Evolutionary conservation across 495 filamentous ascomycete species (phyloP), one percentile per base, ranked within the genome.

Genomic region (Pyrenopolyporus hunteri): DNA sequence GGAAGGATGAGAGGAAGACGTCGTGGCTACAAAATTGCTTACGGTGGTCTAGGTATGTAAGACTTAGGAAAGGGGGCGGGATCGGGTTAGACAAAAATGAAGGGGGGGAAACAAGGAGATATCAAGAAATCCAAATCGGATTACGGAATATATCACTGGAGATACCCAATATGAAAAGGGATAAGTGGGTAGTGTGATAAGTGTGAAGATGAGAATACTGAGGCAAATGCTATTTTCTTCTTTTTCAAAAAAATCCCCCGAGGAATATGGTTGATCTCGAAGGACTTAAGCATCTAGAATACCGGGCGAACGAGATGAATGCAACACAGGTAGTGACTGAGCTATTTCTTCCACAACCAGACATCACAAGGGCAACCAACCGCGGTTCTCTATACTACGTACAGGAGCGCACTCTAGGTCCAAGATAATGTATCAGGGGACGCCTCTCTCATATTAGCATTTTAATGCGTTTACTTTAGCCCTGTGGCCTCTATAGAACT

Each of bases 401-500:
- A 42, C 1, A 11, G 16, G 13, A 42, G 19, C 9, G 19, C 37
- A 42, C 37, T 11, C 9, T 42, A 23, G 23, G 37, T 23, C 37
- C 19, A 42, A 42, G 17, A n/a, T 42, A 42, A 9, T 42, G 20
- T 20, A 42, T 42, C 37, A 42, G 19, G 37, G 37, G 4, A 42
- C 20, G 37, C 23, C 19, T 42, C 37, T 23, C 19, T 42, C 37
- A 11, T 33, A 22, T 49, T 49, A 32, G 45, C 45, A 22, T 35
- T 56, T 57, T 55, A 40, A 35, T 48, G 57, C 63, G 47, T 62
- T 57, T 57, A 43, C 58, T 56, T 48, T 59, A 53, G 39, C 43
- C 53, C 37, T 28, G 36, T 55, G 54, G 19, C 53, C 46, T 67
- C 59, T 65, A 67, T 59, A 26, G 48, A 60, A 59, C 31, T 46